Evolutionary conservation across 129 eudicot species (phyloP), one percentile per base, ranked within the genome.

Genomic region (Centaurea solstitialis): DNA sequence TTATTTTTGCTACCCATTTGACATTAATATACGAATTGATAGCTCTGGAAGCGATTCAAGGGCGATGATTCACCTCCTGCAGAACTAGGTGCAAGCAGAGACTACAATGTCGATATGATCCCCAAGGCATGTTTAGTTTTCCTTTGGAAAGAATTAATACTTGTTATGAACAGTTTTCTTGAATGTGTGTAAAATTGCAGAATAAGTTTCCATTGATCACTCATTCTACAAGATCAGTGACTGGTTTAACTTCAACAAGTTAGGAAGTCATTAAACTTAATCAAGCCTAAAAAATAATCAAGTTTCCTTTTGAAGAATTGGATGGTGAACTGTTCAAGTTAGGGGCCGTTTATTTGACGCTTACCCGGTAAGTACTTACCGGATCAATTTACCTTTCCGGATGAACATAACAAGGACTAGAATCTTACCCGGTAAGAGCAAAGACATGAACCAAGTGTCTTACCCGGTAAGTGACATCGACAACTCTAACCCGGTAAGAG

Each of bases 1-100:
- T 22, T 47, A 41, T 24, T 72, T 64, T 21, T 70, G 38, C 20
- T n/a, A 78, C n/a, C 76, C 61, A 47, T 76, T 57, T 76, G 43
- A 75, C 66, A 13, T 8, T 23, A 50, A 50, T 53, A 26, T 39
- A 4, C 53, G 47, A 57, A 62, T 50, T 70, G 37, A 75, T 68
- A 90, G 94, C 89, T 90, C 57, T 90, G 94, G 94, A 90, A 88
- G 84, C 86, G 85, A 68, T 88, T 90, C 80, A 86, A 84, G 85
- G 87, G 87, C 72, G 22, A 26, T 13, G 87, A 88, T 3, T 9
- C 80, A 33, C 92, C 92, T 81, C 89, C 90, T 62, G 89, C 73
- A 86, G 79, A 79, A 41, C 76, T 90, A 78, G 94, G 94, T 12
- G 17, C 90, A 62, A 82, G 86, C 87, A 88, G 74, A 79, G 92